phyloP scores from a whole-genome alignment of 129 eudicot species.

The Pulicaria dysenterica region DNA sequence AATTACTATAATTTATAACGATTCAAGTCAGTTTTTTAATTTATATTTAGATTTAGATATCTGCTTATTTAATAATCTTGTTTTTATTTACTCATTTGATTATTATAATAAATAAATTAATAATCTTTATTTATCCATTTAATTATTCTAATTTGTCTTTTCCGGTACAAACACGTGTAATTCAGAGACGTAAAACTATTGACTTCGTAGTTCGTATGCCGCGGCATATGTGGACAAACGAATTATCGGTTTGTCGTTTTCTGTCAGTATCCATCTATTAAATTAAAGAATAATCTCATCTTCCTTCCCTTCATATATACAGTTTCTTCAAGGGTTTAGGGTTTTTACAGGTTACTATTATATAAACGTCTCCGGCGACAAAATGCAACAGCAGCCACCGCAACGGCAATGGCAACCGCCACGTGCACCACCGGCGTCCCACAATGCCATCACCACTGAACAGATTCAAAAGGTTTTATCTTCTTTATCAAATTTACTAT shows the following conservation, averaged over 20 bases:
- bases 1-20: too few relatives aligned
- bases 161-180: not conserved
- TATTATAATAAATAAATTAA: too few relatives aligned
- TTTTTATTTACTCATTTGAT: too few relatives aligned
- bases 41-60: too few relatives aligned
- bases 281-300: not conserved
- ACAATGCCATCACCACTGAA: slow-evolving; percentile 57
- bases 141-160: too few relatives aligned
- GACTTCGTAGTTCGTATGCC: not conserved
- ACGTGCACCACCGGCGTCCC: slow-evolving; percentile 32
- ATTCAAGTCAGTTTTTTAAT: too few relatives aligned
- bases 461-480: slow-evolving; percentile 71
- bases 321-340: slow-evolving; percentile 29
- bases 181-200: not conserved
- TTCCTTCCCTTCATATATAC: not conserved
- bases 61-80: too few relatives aligned
- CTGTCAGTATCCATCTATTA: not conserved
- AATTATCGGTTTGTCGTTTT: slow-evolving; percentile 32
- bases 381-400: slow-evolving; percentile 64
- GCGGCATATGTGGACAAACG: slow-evolving; percentile 33
- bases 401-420: slow-evolving; percentile 27
- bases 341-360: not conserved
- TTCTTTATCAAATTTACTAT: not conserved
- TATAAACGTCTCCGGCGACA: slow-evolving; percentile 20
- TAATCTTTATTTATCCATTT: too few relatives aligned